These are phyloP conservation scores for Alternaria brassicicola DNA, from an alignment of 2,329 filamentous ascomycete genomes.

Conservation along the genomic window DNA sequence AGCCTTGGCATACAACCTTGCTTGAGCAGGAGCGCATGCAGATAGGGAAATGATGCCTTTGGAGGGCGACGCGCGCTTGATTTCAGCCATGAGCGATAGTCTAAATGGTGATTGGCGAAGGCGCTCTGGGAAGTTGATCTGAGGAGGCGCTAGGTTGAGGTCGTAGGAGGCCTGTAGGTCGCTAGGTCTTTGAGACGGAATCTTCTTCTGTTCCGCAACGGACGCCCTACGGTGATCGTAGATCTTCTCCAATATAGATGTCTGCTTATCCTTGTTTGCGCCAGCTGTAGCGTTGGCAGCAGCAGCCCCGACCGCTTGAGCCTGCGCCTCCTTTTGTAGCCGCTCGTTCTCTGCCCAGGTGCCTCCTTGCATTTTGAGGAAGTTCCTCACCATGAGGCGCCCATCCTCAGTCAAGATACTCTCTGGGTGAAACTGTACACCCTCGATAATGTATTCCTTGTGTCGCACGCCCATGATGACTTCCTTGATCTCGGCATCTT, in stretches of 20 bases:
- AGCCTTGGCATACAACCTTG: slow-evolving; percentile 87
- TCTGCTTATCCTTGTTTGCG: slow-evolving; percentile 63
- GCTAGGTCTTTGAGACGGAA: slow-evolving; percentile 81
- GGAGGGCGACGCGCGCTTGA: slow-evolving; percentile 94
- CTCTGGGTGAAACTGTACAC: slow-evolving; percentile 97
- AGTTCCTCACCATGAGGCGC: slow-evolving; percentile 89
- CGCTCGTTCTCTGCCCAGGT: slow-evolving; percentile 85
- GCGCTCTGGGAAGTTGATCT: slow-evolving; percentile 78
- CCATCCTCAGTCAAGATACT: slow-evolving; percentile 93
- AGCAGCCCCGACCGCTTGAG: slow-evolving; percentile 41
- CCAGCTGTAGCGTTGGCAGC: slow-evolving; percentile 30
- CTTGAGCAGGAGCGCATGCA: slow-evolving; percentile 87
- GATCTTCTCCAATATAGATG: slow-evolving; percentile 88
- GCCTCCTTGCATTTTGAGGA: slow-evolving; percentile 83
- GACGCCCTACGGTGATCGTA: slow-evolving; percentile 79
- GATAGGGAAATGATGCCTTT: slow-evolving; percentile 92
- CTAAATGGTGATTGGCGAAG: slow-evolving; percentile 82
- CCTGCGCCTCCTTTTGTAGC: slow-evolving; percentile 51
- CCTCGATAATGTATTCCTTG: slow-evolving; percentile 88
- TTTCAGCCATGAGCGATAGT: slow-evolving; percentile 95
- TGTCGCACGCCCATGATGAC: slow-evolving; percentile 98
- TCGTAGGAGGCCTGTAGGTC: slow-evolving; percentile 89
- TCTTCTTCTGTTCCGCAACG: slow-evolving; percentile 79
- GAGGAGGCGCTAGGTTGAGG: slow-evolving; percentile 81
- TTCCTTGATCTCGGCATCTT: slow-evolving; percentile 75